Conservation (phyloP, 192 early-diverging fungal genomes). For the Gaertneriomyces semiglobifer region DNA sequence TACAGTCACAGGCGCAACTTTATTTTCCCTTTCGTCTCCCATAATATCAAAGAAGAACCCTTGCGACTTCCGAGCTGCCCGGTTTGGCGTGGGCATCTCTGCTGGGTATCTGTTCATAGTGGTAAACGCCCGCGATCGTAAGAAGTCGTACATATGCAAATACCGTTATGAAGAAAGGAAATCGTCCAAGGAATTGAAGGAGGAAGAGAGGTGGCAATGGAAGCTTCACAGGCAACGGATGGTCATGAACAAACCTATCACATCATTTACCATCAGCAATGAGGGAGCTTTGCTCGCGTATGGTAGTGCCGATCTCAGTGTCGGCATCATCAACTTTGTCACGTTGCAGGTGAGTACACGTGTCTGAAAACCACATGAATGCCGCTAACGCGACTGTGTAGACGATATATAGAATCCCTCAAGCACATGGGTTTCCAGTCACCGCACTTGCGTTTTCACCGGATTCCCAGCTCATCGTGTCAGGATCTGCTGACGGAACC, state of each 20-base stretch:
- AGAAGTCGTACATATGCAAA: constrained; percentile 57
- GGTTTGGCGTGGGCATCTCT: constrained; percentile 58
- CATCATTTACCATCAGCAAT: constrained; percentile 64
- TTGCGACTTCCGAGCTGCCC: constrained; percentile 41
- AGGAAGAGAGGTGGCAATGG: constrained; percentile 46
- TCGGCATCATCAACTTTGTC: constrained; percentile 63
- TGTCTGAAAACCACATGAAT: too few species aligned
- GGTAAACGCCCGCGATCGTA: constrained; percentile 54
- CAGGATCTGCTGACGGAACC: constrained; percentile 78
- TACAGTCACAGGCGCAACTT: constrained; percentile 36
- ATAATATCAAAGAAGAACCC: constrained; percentile 27
- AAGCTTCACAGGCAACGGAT: constrained; percentile 45
- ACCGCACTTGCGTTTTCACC: constrained; percentile 72
- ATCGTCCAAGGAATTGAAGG: too few species aligned
- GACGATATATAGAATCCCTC: constrained; percentile 56
- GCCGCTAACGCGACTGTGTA: constrained; percentile 13
- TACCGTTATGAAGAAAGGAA: constrained; percentile 27
- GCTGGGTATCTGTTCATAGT: constrained; percentile 60
- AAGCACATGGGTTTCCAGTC: constrained; percentile 77
- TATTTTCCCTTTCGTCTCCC: constrained; percentile 38
- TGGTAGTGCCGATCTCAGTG: constrained; percentile 68
- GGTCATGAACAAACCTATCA: constrained; percentile 59
- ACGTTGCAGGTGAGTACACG: constrained; percentile 48
- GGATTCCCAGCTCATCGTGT: constrained; percentile 62
- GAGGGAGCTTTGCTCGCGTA: constrained; percentile 69